Evolutionary conservation across 768 basidiomycete genomes (phyloP).

Genomic region (Pisolithus microcarpus): DNA sequence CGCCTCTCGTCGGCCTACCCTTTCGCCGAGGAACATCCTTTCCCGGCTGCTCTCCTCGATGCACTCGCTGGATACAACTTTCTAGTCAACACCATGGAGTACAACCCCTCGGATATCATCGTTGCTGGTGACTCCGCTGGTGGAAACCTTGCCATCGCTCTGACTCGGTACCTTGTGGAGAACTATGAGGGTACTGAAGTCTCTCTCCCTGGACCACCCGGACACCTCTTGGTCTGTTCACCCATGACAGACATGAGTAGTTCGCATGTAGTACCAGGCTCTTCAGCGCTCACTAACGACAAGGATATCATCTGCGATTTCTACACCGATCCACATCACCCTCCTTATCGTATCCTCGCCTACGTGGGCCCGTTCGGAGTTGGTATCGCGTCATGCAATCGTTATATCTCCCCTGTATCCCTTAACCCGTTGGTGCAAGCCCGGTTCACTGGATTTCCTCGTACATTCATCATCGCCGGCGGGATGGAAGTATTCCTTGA

Average conservation of each 20-base stretch:
- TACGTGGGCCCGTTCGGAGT: slow-evolving; percentile 5
- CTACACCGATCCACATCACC: background rate
- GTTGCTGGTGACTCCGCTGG: slow-evolving; percentile 36
- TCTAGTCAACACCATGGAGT: slow-evolving; percentile 24
- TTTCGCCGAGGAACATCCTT: slow-evolving; percentile 16
- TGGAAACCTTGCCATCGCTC: slow-evolving; percentile 27
- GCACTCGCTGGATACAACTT: slow-evolving; percentile 29
- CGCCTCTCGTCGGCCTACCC: slow-evolving; percentile 23
- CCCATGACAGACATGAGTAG: slow-evolving; percentile 1
- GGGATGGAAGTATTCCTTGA: slow-evolving; percentile 24
- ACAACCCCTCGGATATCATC: slow-evolving; percentile 26
- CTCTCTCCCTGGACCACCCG: slow-evolving; percentile 4
- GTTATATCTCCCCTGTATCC: slow-evolving; percentile 10
- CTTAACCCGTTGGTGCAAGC: slow-evolving; percentile 4
- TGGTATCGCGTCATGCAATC: slow-evolving; percentile 2
- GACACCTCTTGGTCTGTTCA: slow-evolving; percentile 7
- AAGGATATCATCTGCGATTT: background rate
- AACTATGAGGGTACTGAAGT: background rate
- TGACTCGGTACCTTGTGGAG: slow-evolving; percentile 13
- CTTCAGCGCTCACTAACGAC: background rate
- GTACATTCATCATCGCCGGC: slow-evolving; percentile 21
- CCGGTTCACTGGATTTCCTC: slow-evolving; percentile 20
- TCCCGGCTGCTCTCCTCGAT: slow-evolving; percentile 34
- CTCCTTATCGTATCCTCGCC: slow-evolving; percentile 2
- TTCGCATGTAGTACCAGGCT: background rate